Conservation (phyloP, 805 yeast species). For the Candida railenensis region DNA sequence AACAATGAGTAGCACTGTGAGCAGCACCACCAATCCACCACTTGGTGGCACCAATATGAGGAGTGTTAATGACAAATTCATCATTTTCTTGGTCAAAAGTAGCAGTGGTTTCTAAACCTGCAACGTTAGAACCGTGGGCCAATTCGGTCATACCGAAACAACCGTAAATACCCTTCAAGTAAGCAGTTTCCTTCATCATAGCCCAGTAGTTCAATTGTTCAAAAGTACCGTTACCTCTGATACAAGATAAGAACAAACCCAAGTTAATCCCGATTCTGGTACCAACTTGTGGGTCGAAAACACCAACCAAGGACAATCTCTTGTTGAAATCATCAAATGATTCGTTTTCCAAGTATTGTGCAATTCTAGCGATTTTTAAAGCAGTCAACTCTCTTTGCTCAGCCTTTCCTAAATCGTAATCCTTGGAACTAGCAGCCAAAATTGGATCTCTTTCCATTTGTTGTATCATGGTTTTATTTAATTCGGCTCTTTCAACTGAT, state of each 20-base stretch:
- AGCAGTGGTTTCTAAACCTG: conserved; percentile 56
- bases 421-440: conserved; percentile 49
- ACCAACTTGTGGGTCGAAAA: conserved; percentile 75
- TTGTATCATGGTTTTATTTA: conserved; percentile 50
- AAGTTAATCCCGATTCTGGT: conserved; percentile 87
- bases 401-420: conserved; percentile 57
- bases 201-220: conserved; percentile 87
- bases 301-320: conserved; percentile 56
- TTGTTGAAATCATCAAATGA: conserved; percentile 48
- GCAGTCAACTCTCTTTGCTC: conserved; percentile 63
- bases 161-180: conserved; percentile 57
- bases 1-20: conserved; percentile 43
- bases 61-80: conserved; percentile 44
- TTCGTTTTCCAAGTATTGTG: conserved; percentile 58
- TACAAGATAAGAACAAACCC: conserved; percentile 78
- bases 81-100: conserved; percentile 40
- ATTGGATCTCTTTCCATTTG: conserved; percentile 70
- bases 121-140: conserved; percentile 62
- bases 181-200: conserved; percentile 59
- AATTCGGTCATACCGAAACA: conserved; percentile 68
- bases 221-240: conserved; percentile 84
- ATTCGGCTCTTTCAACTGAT: conserved; percentile 37
- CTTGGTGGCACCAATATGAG: conserved; percentile 48
- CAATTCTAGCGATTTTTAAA: conserved; percentile 56
- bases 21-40: conserved; percentile 55